These are phyloP conservation scores for Theileria orientalis DNA, from an alignment of 169 alveolate species.

Conservation along the genomic window DNA sequence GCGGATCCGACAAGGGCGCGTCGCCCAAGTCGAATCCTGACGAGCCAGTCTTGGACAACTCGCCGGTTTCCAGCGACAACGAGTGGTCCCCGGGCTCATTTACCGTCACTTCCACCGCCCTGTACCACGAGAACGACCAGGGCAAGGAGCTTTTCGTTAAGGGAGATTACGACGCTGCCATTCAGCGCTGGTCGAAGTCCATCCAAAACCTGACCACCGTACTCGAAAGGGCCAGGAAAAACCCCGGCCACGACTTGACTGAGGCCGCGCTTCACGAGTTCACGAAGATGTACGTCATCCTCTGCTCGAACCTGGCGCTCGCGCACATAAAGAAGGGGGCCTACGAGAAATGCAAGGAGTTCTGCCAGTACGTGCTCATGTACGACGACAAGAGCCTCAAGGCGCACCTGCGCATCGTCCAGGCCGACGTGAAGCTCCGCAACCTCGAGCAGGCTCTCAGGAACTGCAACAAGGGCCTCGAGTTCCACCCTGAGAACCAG, in stretches of 20 bases:
- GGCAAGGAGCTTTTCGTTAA: conserved; percentile 35
- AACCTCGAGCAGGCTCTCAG: conserved; percentile 23
- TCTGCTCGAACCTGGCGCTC: conserved; percentile 46
- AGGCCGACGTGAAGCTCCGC: conserved; percentile 45
- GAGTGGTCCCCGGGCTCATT: no score
- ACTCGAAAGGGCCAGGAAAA: conserved; percentile 17
- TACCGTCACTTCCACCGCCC: no score
- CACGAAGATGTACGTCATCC: conserved; percentile 19
- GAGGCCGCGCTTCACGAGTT: conserved; percentile 6
- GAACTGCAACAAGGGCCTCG: conserved; percentile 28
- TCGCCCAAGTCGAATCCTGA: no score
- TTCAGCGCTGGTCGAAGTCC: conserved; percentile 40
- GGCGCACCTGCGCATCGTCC: conserved; percentile 49
- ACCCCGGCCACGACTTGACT: conserved; percentile 5
- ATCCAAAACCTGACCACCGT: conserved; percentile 30
- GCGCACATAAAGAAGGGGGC: conserved; percentile 50
- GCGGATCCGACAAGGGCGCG: no score
- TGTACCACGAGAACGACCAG: conserved; percentile 17
- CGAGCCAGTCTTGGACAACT: no score
- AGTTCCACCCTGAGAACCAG: conserved; percentile 29
- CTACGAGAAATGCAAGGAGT: conserved; percentile 25
- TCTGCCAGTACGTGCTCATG: conserved; percentile 38
- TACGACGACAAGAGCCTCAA: conserved; percentile 44
- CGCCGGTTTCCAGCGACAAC: no score
- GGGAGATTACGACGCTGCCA: conserved; percentile 65